Base-by-base conservation (phyloP, 495 filamentous ascomycete species). In the Bryoglossum gracile region DNA sequence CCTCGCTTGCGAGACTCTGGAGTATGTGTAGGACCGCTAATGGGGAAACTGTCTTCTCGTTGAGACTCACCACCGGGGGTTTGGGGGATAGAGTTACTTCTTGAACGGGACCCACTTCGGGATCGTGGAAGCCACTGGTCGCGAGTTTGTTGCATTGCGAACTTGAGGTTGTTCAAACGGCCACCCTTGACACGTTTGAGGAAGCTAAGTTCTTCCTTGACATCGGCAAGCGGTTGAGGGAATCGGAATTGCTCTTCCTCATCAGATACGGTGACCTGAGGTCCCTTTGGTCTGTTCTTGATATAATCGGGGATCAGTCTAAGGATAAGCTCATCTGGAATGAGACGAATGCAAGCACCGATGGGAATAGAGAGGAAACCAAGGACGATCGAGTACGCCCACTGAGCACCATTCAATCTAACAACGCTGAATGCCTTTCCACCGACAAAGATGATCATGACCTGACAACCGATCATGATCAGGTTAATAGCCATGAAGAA, bases 101-200 rank as follows among this genome's bases (percentile, higher is more conserved):
- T 70, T 4, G 85, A 88, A 40, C 82, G 78, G 16, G 83, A 87
- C 17, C 82, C 82, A 59, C 83, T 90, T 55, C 84, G 75, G 24
- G 81, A 85, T 41, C 78, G 76, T 37, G 82, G 76, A 33, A 90
- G 65, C 46, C 92, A 72, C 40, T 79, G 76, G 60, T 94, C 81
- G 26, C 76, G 74, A 6, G 89, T 86, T 63, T 94, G 81, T 57
- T 84, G 75, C 35, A 95, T 74, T 53, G 83, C 86, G 65, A 94
- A 94, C 58, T 82, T 86, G 53, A 97, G 75, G 52, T 87, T 80
- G 64, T 84, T 89, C 39, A 98, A 67, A 48, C 92, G 87, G 23
- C 94, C 94, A 52, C 92, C 94, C 58, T 89, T 90, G 53, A 96
- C 74, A 53, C 76, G 87, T 71, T 89, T 95, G 61, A 98, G 74